Percentiles rank a stretch among this genome's conserved stretches.
Conservation (phyloP, 306 rosid species). For the Pterocarpus santalinus region DNA sequence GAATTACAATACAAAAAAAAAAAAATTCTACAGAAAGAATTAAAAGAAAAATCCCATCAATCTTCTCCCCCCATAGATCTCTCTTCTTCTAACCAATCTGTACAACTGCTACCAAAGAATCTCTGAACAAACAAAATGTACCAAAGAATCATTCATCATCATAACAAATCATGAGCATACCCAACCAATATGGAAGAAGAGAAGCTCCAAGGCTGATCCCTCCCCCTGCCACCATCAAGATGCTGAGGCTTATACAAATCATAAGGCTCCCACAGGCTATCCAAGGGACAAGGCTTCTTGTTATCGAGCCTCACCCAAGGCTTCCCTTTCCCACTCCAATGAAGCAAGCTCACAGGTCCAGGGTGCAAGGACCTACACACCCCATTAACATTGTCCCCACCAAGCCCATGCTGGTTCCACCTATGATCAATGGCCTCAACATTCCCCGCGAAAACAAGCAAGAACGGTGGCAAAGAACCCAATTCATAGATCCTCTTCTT, state of each 20-base stretch:
- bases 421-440: constrained; percentile 87
- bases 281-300: constrained; percentile 76
- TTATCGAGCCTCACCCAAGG: constrained; percentile 94
- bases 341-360: constrained; percentile 89
- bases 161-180: constrained; percentile 60
- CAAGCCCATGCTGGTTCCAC: constrained; percentile 97
- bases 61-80: neutral
- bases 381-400: constrained; percentile 90
- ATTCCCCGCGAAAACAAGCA: constrained; percentile 79
- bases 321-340: constrained; percentile 98
- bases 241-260: constrained; percentile 64
- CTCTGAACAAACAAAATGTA: constrained; percentile 42
- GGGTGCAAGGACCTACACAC: constrained; percentile 88
- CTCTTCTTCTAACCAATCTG: constrained; percentile 54
- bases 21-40: constrained; percentile 52
- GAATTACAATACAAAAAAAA: too few species aligned
- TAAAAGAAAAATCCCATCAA: constrained; percentile 7
- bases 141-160: constrained; percentile 47
- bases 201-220: constrained; percentile 46
- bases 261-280: constrained; percentile 90
- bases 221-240: neutral
- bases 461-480: constrained; percentile 90
- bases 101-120: constrained; percentile 69
- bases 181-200: constrained; percentile 62
- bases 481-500: constrained; percentile 79